Evolutionary conservation across 2,329 filamentous ascomycete genomes (phyloP), one percentile per base, ranked within the genome.

Genomic region (Dactylonectria estremocensis): DNA sequence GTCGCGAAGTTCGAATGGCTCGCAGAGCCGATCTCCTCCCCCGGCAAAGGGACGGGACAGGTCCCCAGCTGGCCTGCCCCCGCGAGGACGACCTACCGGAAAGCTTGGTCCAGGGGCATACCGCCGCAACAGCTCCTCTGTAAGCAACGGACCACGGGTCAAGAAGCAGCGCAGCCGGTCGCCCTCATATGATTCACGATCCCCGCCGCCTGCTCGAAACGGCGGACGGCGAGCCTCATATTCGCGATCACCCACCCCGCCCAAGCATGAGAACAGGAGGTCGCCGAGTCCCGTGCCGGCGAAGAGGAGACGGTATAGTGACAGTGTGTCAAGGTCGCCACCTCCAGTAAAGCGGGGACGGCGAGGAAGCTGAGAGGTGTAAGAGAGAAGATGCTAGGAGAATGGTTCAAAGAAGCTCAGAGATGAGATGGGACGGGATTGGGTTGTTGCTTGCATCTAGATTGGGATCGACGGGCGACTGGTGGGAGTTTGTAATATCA

Each of bases 81-180:
- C 59, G 48, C 72, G 76, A 37, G 72, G 76, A 52, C 69, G 75
- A 45, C 69, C 71, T 31, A 69, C 63, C 35, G 69, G 65, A 65
- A 69, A 70, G 56, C 61, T 67, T 24, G 64, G 69, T 31, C 65
- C 72, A 11, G 64, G 60, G 46, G 37, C 72, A 7, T 46, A 72
- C 35, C 67, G 75, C 24, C 76, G 79, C 37, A 80, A 79, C 66
- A 81, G 78, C 72, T 81, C 80, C 2, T 81, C 80, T 1, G 70
- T 76, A 22, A 79, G 79, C 64, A 74, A 72, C 33, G 75, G 67
- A 14, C 77, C 75, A 3, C 71, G 76, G 18, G 75, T 73, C 63
- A 73, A 71, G 48, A 71, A 61, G 53, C 71, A 69, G 24, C 68
- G 75, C 37, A 77, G 72, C 22, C 77, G 77, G 16, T 80, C 80